A percentile compares a stretch with the other conserved stretches of the same genome.
These are phyloP conservation scores for Colletotrichum incanum DNA, from an alignment of 2,329 filamentous ascomycete genomes.

Conservation along the genomic window DNA sequence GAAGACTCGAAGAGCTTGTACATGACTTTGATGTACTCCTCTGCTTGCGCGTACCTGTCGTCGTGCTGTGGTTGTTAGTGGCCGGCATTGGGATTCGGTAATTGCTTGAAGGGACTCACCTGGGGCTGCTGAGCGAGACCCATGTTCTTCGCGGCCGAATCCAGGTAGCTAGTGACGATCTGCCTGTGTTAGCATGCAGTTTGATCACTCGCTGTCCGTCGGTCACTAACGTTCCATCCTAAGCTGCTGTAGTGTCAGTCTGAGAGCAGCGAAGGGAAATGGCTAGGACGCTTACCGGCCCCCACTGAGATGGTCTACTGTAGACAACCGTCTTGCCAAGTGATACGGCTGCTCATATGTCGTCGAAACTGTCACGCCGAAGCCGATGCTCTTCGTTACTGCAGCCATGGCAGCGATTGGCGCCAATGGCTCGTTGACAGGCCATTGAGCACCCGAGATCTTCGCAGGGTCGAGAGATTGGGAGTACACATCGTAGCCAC, in stretches of 20 bases:
- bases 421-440: slow-evolving; percentile 78
- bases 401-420: slow-evolving; percentile 80
- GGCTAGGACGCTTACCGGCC: slow-evolving; percentile 63
- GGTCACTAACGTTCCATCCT: slow-evolving; percentile 67
- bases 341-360: slow-evolving; percentile 82
- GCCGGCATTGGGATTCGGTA: too few relatives aligned
- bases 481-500: slow-evolving; percentile 80
- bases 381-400: slow-evolving; percentile 76
- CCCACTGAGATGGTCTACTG: slow-evolving; percentile 77
- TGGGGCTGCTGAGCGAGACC: slow-evolving; percentile 70
- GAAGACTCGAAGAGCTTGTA: slow-evolving; percentile 79
- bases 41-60: slow-evolving; percentile 74
- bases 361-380: slow-evolving; percentile 79
- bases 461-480: slow-evolving; percentile 73
- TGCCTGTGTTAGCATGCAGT: slow-evolving; percentile 45
- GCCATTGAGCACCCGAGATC: slow-evolving; percentile 77
- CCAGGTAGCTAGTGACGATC: slow-evolving; percentile 80
- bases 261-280: fast-evolving
- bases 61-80: slow-evolving; percentile 65
- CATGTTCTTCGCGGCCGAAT: slow-evolving; percentile 78
- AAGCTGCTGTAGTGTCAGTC: slow-evolving; percentile 53
- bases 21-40: slow-evolving; percentile 75
- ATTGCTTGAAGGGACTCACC: slow-evolving; percentile 31
- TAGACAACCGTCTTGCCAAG: slow-evolving; percentile 75
- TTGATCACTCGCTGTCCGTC: not conserved